Evolutionary conservation across 495 filamentous ascomycete species (phyloP), one percentile per base, ranked within the genome.

Genomic region (Echria macrotheca): DNA sequence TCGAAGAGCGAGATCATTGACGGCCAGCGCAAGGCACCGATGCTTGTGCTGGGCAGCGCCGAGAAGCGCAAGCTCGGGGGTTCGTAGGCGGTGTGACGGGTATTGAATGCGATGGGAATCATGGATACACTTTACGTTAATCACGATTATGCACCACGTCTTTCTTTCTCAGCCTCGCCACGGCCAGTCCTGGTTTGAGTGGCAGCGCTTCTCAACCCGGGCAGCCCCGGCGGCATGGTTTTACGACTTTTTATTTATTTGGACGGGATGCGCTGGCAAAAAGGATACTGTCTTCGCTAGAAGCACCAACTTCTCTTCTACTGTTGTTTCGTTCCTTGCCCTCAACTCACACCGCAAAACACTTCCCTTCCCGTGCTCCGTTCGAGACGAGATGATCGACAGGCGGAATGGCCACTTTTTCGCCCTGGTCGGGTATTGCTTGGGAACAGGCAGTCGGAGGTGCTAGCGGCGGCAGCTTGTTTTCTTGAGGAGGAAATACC

Each of bases 31-130:
- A 91, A 84, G 77, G 86, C 84, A 41, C 84, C 89, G 9, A 84
- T 89, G 76, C 80, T 95, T 64, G 85, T 96, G 51, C 77, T 95
- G 40, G 89, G 83, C 49, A 89, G 82, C 61, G 87, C 86, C 48
- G 89, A 94, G 71, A 95, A 95, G 81, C 85, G 90, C 62, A 95
- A 89, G 75, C 24, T 60, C 14, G 52, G 44, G 42, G 53, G 49
- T 31, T n/a, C n/a, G n/a, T 60, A 54, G 33, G 37, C 46, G 39
- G 10, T 32, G n/a, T 17, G 19, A 18, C 5, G 15, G 32, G 50
- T 31, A 33, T 12, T 22, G 49, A 40, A 22, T 26, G 33, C 37
- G 37, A 40, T 32, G 35, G 45, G 40, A 46, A 36, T 18, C 50
- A 47, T 49, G 54, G 44, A 50, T 44, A 47, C 43, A 47, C 50